Evolutionary conservation across 202 grass and related monocot genomes (phyloP), one percentile per base, ranked within the genome.

Genomic region (Schoenoplectus triqueter): DNA sequence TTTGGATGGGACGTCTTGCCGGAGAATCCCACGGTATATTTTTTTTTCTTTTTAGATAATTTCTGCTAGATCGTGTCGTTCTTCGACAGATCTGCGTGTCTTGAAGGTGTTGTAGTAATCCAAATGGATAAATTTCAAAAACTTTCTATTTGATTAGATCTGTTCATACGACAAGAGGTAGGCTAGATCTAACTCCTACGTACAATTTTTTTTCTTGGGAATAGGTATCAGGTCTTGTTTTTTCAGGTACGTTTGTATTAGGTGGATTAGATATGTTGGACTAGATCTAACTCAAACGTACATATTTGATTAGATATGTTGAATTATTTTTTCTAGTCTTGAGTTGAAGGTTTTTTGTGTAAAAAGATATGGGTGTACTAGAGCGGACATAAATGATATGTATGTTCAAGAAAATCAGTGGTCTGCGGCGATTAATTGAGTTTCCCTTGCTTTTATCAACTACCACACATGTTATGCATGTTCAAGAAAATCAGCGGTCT

Each of bases 1-100:
- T 98, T 98, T 6, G 95, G 93, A 0, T 98, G 95, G 95, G 95
- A 95, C 87, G 91, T 95, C 78, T 90, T 89, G 54, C 95, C 94
- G 56, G 88, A 93, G 46, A 89, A 88, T 14, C 81, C 86, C 11
- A 85, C 87, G 95, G 95, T 98, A 88, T 93, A 41, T 1, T 52
- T 69, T 13, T 46, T 13, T 17, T 70, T 50, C 74, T 73, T 81
- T 10, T 3, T 45, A 14, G 22, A 79, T 89, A 51, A 55, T 78
- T 86, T 86, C 55, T 52, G 1, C 7, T 42, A 42, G 66, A 81
- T 87, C 22, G 7, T 64, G 63, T 54, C 20, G 5, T 50, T 64
- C 14, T 41, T 22, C 44, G 57, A 63, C 48, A 2, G 69, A 85
- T 63, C 66, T 64, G 65, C 39, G 7, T 63, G 11, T 85, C 8